Percentiles rank a stretch among this genome's conserved stretches.
Conservation (phyloP, 345 rosid species). For the Reutealis trisperma region DNA sequence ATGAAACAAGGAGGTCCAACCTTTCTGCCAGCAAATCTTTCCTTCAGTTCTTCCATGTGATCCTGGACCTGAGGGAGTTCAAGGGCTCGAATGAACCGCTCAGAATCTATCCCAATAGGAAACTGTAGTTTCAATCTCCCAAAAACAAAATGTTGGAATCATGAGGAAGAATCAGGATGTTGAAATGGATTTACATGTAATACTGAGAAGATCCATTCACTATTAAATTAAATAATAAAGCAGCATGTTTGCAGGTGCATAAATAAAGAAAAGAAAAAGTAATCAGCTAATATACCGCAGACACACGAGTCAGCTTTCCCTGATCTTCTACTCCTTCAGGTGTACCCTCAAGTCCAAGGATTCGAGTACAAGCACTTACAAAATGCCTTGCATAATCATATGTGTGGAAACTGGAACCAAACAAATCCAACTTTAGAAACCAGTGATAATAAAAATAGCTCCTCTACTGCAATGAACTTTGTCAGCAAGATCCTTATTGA, state of each 20-base stretch:
- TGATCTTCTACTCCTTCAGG: conserved; percentile 73
- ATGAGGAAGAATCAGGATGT: conserved; percentile 25
- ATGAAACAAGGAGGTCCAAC: conserved; percentile 30
- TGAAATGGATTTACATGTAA: conserved; percentile 13
- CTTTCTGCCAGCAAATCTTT: conserved; percentile 62
- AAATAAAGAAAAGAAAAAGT: conserved; percentile 6
- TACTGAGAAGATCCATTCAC: conserved; percentile 6
- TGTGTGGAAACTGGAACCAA: conserved; percentile 50
- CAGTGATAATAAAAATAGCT: neutral
- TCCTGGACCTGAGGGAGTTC: conserved; percentile 59
- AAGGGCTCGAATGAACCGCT: conserved; percentile 57
- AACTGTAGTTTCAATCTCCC: conserved; percentile 49
- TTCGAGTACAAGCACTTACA: conserved; percentile 68
- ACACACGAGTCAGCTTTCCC: conserved; percentile 60
- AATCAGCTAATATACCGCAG: conserved; percentile 40
- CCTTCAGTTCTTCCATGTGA: conserved; percentile 51
- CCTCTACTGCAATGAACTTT: neutral
- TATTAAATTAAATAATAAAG: conserved; percentile 20
- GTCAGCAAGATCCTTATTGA: neutral
- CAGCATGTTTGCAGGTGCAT: conserved; percentile 8
- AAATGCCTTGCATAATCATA: conserved; percentile 68
- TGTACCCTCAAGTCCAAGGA: conserved; percentile 65
- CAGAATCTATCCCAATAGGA: conserved; percentile 67
- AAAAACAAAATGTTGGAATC: conserved; percentile 23
- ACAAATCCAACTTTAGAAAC: conserved; percentile 10